Percentiles rank a stretch among this genome's conserved stretches.
Conservation (phyloP, 2,329 filamentous ascomycete genomes). For the Oidium heveae region DNA sequence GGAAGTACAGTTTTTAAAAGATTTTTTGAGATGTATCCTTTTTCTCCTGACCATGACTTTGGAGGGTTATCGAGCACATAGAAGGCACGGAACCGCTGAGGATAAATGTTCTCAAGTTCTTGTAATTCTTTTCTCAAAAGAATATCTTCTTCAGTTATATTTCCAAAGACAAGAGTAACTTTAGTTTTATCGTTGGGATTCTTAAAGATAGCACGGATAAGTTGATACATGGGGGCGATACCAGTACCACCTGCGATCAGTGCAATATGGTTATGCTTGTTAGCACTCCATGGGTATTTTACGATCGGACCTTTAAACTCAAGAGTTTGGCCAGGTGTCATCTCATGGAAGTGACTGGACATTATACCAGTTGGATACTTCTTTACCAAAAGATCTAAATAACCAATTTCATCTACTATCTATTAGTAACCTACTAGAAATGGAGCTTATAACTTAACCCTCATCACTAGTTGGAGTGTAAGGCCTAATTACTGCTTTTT, state of each 20-base stretch:
- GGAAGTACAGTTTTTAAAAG: conserved; percentile 85
- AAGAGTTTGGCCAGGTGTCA: conserved; percentile 59
- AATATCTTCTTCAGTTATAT: conserved; percentile 74
- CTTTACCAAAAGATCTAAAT: conserved; percentile 77
- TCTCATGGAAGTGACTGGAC: conserved; percentile 66
- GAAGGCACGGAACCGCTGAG: conserved; percentile 83
- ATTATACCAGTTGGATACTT: conserved; percentile 76
- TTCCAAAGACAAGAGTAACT: conserved; percentile 86
- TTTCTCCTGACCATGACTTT: conserved; percentile 49
- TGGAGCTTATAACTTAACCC: conserved; percentile 18
- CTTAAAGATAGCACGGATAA: conserved; percentile 74
- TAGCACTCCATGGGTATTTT: conserved; percentile 72
- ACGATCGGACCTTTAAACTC: conserved; percentile 88
- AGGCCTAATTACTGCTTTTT: conserved; percentile 71
- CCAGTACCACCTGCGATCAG: conserved; percentile 87
- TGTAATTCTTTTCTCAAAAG: conserved; percentile 67
- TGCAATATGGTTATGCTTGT: conserved; percentile 81
- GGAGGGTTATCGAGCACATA: conserved; percentile 75
- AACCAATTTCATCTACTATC: conserved; percentile 42
- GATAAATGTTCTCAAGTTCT: conserved; percentile 81
- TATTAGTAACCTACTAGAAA: conserved; percentile 4
- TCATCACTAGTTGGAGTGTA: conserved; percentile 88
- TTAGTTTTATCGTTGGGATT: conserved; percentile 95
- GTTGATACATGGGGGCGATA: conserved; percentile 96
- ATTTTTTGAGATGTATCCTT: conserved; percentile 71